phyloP scores from a whole-genome alignment of 768 basidiomycete genomes.

The Hygrophorus pudorinus region DNA sequence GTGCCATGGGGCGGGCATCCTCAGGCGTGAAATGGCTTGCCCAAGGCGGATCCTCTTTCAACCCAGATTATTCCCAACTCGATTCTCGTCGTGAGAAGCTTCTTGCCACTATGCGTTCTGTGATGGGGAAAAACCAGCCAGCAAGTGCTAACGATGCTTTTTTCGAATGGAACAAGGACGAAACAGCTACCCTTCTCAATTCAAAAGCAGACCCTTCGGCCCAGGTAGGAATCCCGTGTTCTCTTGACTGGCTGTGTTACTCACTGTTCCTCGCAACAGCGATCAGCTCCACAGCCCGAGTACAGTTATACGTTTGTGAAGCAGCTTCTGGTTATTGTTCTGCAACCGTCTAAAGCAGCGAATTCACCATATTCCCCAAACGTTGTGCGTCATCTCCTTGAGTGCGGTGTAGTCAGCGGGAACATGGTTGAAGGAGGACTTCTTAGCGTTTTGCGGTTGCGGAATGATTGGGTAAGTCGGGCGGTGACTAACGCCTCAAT shows the following conservation, averaged over 20 bases:
- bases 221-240: conserved; percentile 8
- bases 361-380: conserved; percentile 43
- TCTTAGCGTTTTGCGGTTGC: conserved; percentile 38
- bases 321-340: conserved; percentile 39
- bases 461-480: conserved; percentile 57
- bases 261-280: neutral
- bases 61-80: neutral
- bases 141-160: conserved; percentile 51
- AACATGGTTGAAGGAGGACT: conserved; percentile 56
- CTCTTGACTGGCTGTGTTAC: neutral
- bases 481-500: neutral
- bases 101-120: conserved; percentile 15
- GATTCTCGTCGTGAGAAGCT: conserved; percentile 11
- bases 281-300: conserved; percentile 10
- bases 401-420: conserved; percentile 43
- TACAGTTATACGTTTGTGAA: conserved; percentile 46
- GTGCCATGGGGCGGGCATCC: conserved; percentile 45
- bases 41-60: conserved; percentile 6
- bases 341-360: conserved; percentile 30
- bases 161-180: conserved; percentile 45
- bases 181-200: conserved; percentile 14
- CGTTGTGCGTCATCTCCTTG: conserved; percentile 47
- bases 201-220: conserved; percentile 1
- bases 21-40: conserved; percentile 38
- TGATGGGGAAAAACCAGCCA: conserved; percentile 31